These are phyloP conservation scores for Bretschneidera sinensis DNA, from an alignment of 345 rosid species.

Conservation along the genomic window DNA sequence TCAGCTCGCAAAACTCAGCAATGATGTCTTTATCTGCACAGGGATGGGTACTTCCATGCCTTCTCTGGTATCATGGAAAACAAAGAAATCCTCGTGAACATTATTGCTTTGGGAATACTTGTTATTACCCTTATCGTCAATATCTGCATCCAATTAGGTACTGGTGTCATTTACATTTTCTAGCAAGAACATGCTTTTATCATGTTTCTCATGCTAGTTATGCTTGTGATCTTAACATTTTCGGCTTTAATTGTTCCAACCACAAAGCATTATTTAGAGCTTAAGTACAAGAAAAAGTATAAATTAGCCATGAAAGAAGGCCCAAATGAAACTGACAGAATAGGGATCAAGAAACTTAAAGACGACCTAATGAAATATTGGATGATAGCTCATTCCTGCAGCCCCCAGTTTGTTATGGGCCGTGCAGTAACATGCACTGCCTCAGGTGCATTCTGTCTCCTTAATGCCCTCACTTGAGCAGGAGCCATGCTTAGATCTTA, in stretches of 20 bases:
- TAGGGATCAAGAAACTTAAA: conserved; percentile 38
- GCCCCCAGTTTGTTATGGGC: conserved; percentile 81
- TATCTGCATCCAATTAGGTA: conserved; percentile 67
- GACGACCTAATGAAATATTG: conserved; percentile 59
- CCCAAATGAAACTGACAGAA: conserved; percentile 25
- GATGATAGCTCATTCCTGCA: conserved; percentile 89
- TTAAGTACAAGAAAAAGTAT: conserved; percentile 52
- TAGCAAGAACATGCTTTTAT: conserved; percentile 52
- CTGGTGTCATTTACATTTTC: conserved; percentile 64
- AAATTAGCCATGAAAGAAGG: conserved; percentile 52
- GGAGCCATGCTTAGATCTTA: conserved; percentile 60
- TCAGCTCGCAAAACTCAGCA: conserved; percentile 87
- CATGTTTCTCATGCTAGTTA: conserved; percentile 52
- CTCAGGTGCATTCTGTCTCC: conserved; percentile 72
- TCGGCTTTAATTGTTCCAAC: conserved; percentile 55
- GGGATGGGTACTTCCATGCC: conserved; percentile 85
- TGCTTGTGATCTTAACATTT: conserved; percentile 54
- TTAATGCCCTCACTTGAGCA: conserved; percentile 48
- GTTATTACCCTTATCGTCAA: conserved; percentile 67
- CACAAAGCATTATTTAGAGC: conserved; percentile 45
- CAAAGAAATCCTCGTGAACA: conserved; percentile 43
- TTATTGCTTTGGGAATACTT: conserved; percentile 68
- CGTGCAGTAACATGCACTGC: conserved; percentile 80
- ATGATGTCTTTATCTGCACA: conserved; percentile 64
- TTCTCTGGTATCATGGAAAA: conserved; percentile 69